A percentile compares a stretch with the other conserved stretches of the same genome.
These are phyloP conservation scores for Suhomyces panamericanus DNA, from an alignment of 1,139 yeast genomes.

Conservation along the genomic window DNA sequence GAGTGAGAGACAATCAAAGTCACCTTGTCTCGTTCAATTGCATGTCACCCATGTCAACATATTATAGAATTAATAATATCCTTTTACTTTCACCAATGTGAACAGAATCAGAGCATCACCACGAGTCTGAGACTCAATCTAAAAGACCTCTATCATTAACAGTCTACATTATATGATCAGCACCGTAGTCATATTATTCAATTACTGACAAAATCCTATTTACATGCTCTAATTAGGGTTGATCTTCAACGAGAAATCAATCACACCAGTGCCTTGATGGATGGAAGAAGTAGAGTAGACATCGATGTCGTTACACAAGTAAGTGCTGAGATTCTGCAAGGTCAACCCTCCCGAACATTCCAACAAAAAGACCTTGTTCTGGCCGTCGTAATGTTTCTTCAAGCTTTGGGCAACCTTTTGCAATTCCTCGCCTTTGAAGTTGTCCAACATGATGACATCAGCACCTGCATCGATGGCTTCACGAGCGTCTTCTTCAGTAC, in stretches of 20 bases:
- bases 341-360: conserved; percentile 95
- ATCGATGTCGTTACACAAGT: conserved; percentile 77
- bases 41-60: too few species aligned
- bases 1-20: too few species aligned
- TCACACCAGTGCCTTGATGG: conserved; percentile 82
- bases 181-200: too few species aligned
- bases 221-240: conserved; percentile 27
- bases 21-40: too few species aligned
- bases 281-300: conserved; percentile 90
- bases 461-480: conserved; percentile 96
- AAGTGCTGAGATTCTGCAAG: conserved; percentile 61
- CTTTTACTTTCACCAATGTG: too few species aligned
- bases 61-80: too few species aligned
- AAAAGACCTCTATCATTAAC: too few species aligned
- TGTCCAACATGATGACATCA: conserved; percentile 93
- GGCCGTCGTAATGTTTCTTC: conserved; percentile 56
- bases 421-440: conserved; percentile 70
- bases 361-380: conserved; percentile 54
- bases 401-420: conserved; percentile 64
- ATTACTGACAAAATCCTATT: neutral
- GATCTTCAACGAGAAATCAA: conserved; percentile 85
- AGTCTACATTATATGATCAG: too few species aligned
- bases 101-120: too few species aligned
- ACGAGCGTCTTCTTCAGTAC: conserved; percentile 76
- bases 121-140: too few species aligned